Base-by-base conservation (phyloP, 164 flowering plant species). In the Magnolia changhungtana region DNA sequence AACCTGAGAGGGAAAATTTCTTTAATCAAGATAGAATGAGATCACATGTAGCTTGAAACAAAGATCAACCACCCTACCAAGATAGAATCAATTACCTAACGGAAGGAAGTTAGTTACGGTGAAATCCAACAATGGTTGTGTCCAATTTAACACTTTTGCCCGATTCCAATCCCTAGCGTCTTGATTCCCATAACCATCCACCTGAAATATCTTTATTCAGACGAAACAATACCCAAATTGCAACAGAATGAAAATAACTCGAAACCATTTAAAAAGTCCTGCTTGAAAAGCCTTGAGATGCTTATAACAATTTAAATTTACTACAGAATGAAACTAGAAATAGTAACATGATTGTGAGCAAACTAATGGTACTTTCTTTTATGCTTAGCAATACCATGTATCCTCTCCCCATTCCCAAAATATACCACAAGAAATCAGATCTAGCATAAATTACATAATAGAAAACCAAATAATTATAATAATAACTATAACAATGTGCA, bases 91-190 rank as follows among this genome's bases (percentile, higher is more conserved):
- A 65, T 76, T 84, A 91, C 95, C 93, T 77, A 91, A 74, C 2
- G 96, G 96, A 58, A 91, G 88, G 78, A 91, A 90, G 79, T 90
- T 91, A 66, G 82, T 50, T 11, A 72, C 24, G 0, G 80, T 86
- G 72, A 90, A 85, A 59, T 73, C 80, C 77, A 74, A 63, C 19
- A 89, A 50, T 3, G 87, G 83, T 37, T 83, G 74, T 49, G 74
- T 73, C 82, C 76, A 86, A 66, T n/a, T 63, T 20, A 72, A 72
- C n/a, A 67, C 64, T 23, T 73, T 75, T 6, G 27, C 64, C 1
- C 70, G 69, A 75, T 70, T 73, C 5, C 78, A 75, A 58, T 6
- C 63, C 9, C 9, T 37, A 55, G 68, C 37, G 70, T 58, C 73
- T 59, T 63, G 66, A 76, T 75, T 76, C 66, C 79, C 88, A 76